Conservation (phyloP, 306 rosid genomes). For the Alnus rubra region DNA sequence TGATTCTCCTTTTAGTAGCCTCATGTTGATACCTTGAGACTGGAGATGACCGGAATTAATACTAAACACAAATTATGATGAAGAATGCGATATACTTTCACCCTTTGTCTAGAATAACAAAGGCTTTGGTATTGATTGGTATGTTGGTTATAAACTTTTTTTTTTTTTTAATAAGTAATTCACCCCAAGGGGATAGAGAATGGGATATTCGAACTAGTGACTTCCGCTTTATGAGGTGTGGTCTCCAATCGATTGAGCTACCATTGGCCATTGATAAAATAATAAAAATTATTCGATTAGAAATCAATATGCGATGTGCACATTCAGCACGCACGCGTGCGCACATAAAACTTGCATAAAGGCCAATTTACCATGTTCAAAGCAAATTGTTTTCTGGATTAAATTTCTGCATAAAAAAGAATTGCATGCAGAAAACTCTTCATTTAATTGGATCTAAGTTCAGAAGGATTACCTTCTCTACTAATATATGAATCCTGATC, state of each 20-base stretch:
- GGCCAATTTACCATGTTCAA: neutral
- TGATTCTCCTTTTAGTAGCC: conserved; percentile 59
- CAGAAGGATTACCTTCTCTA: conserved; percentile 61
- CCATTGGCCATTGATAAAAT: neutral
- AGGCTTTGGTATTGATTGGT: conserved; percentile 4
- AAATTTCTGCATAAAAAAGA: conserved; percentile 20
- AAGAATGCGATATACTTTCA: neutral
- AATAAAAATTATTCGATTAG: neutral
- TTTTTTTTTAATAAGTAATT: too few species aligned
- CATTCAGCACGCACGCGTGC: too few species aligned
- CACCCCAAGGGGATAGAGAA: too few species aligned
- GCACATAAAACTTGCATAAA: neutral
- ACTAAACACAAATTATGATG: neutral
- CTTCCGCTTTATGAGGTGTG: too few species aligned
- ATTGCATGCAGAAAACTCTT: conserved; percentile 19
- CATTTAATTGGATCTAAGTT: conserved; percentile 11
- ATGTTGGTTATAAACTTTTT: neutral
- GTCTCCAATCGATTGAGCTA: too few species aligned
- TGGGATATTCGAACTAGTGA: too few species aligned
- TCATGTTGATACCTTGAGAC: conserved; percentile 54
- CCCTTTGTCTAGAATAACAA: neutral
- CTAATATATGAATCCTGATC: conserved; percentile 51
- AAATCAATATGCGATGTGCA: too few species aligned
- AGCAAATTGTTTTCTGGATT: neutral
- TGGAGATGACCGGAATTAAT: conserved; percentile 26